A percentile compares a stretch with the other conserved stretches of the same genome.
These are phyloP conservation scores for Tylopilus sp. DNA, from an alignment of 1,284 basidiomycete genomes.

Conservation along the genomic window DNA sequence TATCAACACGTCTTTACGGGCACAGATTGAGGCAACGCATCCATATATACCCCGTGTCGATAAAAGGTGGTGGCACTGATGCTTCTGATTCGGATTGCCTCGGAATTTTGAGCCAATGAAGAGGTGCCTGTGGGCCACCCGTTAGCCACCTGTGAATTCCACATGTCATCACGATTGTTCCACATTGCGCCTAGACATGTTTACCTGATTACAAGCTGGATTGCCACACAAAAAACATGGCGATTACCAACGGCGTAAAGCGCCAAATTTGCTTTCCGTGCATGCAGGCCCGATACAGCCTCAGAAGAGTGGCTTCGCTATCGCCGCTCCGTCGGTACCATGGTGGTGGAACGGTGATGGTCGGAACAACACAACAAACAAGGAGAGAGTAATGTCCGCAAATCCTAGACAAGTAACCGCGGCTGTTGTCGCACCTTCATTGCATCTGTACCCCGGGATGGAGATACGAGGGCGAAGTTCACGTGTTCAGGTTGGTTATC, in stretches of 20 bases:
- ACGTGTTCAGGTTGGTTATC: slow-evolving; percentile 1
- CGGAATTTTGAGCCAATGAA: not conserved
- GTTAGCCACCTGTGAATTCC: not conserved
- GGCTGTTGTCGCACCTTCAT: not conserved
- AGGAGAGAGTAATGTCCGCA: not conserved
- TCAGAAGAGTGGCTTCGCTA: not conserved
- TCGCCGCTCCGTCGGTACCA: not conserved
- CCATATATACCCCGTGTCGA: not conserved
- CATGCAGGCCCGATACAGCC: not conserved
- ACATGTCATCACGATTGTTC: not conserved
- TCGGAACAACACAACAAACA: not conserved
- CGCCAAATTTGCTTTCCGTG: not conserved
- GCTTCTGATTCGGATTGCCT: not conserved
- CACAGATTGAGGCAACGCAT: not conserved
- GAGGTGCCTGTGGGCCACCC: not conserved
- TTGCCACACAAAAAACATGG: not conserved
- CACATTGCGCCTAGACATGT: slow-evolving; percentile 6
- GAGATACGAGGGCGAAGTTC: not conserved
- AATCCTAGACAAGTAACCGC: not conserved
- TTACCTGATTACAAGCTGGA: not conserved
- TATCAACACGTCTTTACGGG: not conserved
- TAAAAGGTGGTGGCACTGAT: not conserved
- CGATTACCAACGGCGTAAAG: slow-evolving; percentile 7
- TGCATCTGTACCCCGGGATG: not conserved
- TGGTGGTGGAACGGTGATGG: slow-evolving; percentile 7